Conservation (phyloP, 2,329 filamentous ascomycete genomes). For the Ceratocystis albifundus region DNA sequence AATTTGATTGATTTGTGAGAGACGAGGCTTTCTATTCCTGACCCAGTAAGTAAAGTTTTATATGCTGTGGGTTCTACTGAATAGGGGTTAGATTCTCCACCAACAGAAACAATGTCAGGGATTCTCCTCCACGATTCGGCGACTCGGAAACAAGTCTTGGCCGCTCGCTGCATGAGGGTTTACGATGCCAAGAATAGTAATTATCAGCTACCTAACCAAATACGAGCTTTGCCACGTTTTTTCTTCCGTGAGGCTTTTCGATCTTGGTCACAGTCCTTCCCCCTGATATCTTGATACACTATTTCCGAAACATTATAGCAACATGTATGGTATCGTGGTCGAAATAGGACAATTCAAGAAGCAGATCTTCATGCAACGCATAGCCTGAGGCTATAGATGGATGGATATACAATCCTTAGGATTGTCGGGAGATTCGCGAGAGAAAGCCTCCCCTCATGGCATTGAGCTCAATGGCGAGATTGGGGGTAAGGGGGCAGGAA, state of each 20-base stretch:
- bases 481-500: too few species aligned
- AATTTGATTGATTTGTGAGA: too few species aligned
- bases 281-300: background rate
- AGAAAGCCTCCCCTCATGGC: too few species aligned
- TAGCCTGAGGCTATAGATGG: background rate
- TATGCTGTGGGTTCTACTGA: too few species aligned
- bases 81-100: too few species aligned
- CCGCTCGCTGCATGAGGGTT: background rate
- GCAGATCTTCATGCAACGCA: background rate
- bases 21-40: too few species aligned
- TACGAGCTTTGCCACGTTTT: too few species aligned
- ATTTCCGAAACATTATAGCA: background rate
- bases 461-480: too few species aligned
- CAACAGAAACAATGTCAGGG: background rate
- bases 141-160: background rate
- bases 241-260: fast-evolving
- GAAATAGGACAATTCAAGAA: background rate
- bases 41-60: too few species aligned
- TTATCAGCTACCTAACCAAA: too few species aligned
- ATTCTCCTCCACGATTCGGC: background rate
- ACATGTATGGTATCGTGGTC: background rate
- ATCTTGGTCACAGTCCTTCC: too few species aligned
- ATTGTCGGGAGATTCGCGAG: background rate
- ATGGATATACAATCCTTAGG: background rate
- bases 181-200: background rate